These are phyloP conservation scores for Adansonia madagascariensis DNA, from an alignment of 441 rosid species.

Conservation along the genomic window DNA sequence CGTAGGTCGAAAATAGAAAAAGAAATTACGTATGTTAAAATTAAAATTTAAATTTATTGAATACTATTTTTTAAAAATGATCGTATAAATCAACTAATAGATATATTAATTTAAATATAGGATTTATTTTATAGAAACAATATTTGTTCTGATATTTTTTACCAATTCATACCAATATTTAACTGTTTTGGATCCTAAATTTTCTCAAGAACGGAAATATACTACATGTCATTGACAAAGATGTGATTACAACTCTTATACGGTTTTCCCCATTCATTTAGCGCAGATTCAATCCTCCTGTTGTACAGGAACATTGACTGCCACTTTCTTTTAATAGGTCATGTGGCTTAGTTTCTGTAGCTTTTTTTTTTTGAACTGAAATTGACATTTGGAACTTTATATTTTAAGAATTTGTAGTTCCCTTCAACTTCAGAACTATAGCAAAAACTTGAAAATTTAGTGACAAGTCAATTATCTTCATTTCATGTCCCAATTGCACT, in stretches of 20 bases:
- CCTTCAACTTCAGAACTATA: background rate
- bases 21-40: no score
- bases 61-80: no score
- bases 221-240: background rate
- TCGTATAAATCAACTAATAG: background rate
- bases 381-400: background rate
- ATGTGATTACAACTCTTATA: background rate
- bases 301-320: background rate
- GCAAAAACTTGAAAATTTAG: background rate
- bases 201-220: conserved; percentile 8
- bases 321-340: background rate
- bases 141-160: background rate
- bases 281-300: background rate
- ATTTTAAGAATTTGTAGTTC: background rate
- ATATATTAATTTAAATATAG: background rate
- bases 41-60: no score
- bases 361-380: background rate
- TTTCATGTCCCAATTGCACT: background rate
- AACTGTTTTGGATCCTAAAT: background rate
- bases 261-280: background rate
- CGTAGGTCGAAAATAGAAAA: no score
- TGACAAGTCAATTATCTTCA: background rate
- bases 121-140: no score
- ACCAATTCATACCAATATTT: background rate
- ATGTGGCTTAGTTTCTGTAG: background rate